Base-by-base conservation (phyloP, 495 filamentous ascomycete species). In the Trichoderma asperelloides region DNA sequence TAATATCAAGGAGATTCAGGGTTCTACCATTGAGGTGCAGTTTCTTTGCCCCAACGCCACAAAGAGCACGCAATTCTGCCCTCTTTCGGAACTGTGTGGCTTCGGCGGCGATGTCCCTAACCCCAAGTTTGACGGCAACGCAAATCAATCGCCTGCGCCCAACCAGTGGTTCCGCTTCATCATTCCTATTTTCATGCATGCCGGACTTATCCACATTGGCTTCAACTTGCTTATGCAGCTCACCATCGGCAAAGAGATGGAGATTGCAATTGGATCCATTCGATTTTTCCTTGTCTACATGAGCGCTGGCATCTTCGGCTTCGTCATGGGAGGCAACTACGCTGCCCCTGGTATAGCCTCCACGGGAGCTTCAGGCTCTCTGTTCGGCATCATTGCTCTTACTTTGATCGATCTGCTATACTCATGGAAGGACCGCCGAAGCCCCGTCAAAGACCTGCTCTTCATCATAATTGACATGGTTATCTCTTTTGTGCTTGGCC, bases 91-190 rank as follows among this genome's bases (percentile, higher is more conserved):
- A 11, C 82, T 93, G 21, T 98, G 94, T 73, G 92, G 92, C 23
- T 95, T 96, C 69, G 76, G 78, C 64, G 91, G 89, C 51, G 39
- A 43, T 23, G 86, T 91, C 9, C 85, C 87, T 2, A 85, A 89
- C 66, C 89, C 88, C 16, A 57, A 81, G 78, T 84, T 85, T 75
- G 71, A 73, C 39, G 69, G 73, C 28, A 76, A 74, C 3, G 74
- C 76, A 49, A 67, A 74, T 27, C 74, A 77, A 70, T 70, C 66
- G 25, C 80, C 80, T n/a, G 76, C 81, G 65, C 95, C 95, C 18
- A 88, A 97, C 71, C 95, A 98, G 75, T 98, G 95, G 95, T 98
- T 86, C 74, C 88, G 95, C 64, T 97, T 98, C 78, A 97, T 98
- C 74, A 78, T 88, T 21, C 95, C 95, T 60, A 98, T 98, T 67